These are phyloP conservation scores for Lasiodiplodia sp. DNA, from an alignment of 2,329 filamentous ascomycete species.

Conservation along the genomic window DNA sequence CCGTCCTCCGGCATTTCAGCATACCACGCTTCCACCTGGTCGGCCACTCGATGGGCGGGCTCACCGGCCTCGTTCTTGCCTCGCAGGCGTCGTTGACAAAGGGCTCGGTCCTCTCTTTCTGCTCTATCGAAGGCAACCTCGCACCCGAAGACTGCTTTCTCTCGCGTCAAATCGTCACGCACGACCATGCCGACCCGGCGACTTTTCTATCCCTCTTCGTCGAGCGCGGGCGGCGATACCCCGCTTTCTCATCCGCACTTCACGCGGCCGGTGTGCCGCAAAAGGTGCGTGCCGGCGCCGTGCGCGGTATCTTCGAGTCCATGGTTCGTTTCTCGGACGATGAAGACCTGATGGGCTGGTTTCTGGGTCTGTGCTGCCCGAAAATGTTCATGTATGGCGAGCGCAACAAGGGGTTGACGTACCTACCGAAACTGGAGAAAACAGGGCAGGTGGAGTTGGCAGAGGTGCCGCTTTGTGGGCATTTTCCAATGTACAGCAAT, in stretches of 20 bases:
- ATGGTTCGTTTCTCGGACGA: conserved; percentile 38
- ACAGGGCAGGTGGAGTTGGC: conserved; percentile 34
- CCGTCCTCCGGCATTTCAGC: conserved; percentile 31
- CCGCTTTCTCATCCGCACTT: conserved; percentile 1
- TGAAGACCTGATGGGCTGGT: conserved; percentile 32
- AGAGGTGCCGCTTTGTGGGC: conserved; percentile 35
- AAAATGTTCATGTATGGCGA: conserved; percentile 32
- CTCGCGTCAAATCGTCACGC: conserved; percentile 35
- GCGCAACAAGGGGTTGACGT: conserved; percentile 15
- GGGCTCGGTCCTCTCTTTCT: conserved; percentile 34
- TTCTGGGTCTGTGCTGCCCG: conserved; percentile 32
- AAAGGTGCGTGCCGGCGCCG: conserved; percentile 33
- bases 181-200: conserved; percentile 9
- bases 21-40: conserved; percentile 36
- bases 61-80: conserved; percentile 35
- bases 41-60: conserved; percentile 41
- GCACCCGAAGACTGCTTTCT: conserved; percentile 39
- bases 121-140: conserved; percentile 41
- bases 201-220: conserved; percentile 28
- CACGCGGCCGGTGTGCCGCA: conserved; percentile 14
- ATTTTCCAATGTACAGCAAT: conserved; percentile 41
- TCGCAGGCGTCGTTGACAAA: neutral
- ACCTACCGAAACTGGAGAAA: conserved; percentile 10
- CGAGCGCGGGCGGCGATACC: conserved; percentile 30
- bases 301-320: conserved; percentile 36